Conservation (phyloP, 495 filamentous ascomycete genomes). For the Mytilinidion resinicola region DNA sequence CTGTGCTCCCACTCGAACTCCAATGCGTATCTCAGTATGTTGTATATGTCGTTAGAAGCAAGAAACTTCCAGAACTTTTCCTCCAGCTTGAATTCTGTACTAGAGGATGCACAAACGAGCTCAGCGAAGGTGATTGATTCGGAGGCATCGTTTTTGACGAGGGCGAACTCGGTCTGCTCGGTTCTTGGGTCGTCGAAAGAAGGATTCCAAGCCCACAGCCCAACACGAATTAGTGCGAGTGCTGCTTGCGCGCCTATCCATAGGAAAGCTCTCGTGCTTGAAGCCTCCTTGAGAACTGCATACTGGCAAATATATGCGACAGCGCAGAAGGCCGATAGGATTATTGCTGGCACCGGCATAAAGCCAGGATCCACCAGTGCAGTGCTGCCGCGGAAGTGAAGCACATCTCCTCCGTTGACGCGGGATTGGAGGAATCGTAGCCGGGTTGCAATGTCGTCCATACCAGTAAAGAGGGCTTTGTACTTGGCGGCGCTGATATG, state of each 20-base stretch:
- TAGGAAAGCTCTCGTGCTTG: not conserved
- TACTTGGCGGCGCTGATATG: not conserved
- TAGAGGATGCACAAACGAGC: constrained; percentile 1
- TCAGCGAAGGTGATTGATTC: not conserved
- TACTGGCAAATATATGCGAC: constrained; percentile 9
- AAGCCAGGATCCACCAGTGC: not conserved
- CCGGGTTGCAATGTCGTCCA: not conserved
- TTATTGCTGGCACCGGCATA: not conserved
- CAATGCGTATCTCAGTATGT: not conserved
- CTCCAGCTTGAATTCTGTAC: not conserved
- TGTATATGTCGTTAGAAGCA: not conserved
- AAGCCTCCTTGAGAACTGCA: constrained; percentile 2
- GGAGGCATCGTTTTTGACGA: not conserved
- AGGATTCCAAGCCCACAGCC: constrained; percentile 2
- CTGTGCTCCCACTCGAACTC: not conserved
- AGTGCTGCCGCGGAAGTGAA: constrained; percentile 5
- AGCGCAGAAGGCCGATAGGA: constrained; percentile 1
- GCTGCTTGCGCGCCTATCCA: constrained; percentile 4
- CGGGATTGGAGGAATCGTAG: constrained; percentile 1
- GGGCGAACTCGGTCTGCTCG: not conserved
- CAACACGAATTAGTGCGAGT: constrained; percentile 2
- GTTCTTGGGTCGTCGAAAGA: constrained; percentile 6
- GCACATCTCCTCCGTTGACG: constrained; percentile 2
- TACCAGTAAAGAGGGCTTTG: not conserved
- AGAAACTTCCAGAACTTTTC: not conserved